Evolutionary conservation across 495 filamentous ascomycete species (phyloP).

Genomic region (Penicillium cinerascens): DNA sequence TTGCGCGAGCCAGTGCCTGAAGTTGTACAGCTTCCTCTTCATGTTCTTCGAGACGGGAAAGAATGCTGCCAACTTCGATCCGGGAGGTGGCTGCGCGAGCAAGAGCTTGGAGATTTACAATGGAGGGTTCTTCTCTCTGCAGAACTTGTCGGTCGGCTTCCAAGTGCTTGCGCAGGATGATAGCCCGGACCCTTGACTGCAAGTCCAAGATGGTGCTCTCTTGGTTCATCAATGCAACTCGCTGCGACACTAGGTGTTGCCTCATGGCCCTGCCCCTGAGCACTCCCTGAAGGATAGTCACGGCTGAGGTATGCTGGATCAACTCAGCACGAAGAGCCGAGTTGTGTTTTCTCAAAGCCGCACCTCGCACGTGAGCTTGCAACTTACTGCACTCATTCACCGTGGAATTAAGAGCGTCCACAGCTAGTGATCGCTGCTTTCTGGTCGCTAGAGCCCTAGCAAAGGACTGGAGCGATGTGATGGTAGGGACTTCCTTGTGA

Average conservation of each 20-base stretch:
- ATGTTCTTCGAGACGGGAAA: slow-evolving; percentile 73
- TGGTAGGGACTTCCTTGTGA: slow-evolving; percentile 23
- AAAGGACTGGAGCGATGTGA: slow-evolving; percentile 47
- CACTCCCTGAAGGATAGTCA: slow-evolving; percentile 34
- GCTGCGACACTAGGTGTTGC: slow-evolving; percentile 31
- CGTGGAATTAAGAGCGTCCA: slow-evolving; percentile 30
- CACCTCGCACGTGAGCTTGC: slow-evolving; percentile 45
- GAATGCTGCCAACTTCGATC: slow-evolving; percentile 63
- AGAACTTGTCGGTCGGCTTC: slow-evolving; percentile 54
- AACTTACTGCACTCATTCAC: slow-evolving; percentile 26
- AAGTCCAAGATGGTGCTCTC: slow-evolving; percentile 38
- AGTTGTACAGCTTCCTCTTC: slow-evolving; percentile 68
- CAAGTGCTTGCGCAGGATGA: slow-evolving; percentile 40
- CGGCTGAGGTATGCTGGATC: slow-evolving; percentile 23
- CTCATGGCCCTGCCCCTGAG: slow-evolving; percentile 33
- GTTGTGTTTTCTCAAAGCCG: slow-evolving; percentile 24
- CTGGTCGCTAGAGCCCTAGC: slow-evolving; percentile 38
- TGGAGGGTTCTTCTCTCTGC: slow-evolving; percentile 49
- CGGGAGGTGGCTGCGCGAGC: slow-evolving; percentile 73
- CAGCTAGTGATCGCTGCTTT: slow-evolving; percentile 24
- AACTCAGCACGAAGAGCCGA: slow-evolving; percentile 26
- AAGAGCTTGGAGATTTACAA: slow-evolving; percentile 67
- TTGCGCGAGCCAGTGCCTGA: slow-evolving; percentile 73
- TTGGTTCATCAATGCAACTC: slow-evolving; percentile 28
- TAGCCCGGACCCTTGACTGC: slow-evolving; percentile 47